These are phyloP conservation scores for Blastobotrys indianensis DNA, from an alignment of 1,139 yeast species.

Conservation along the genomic window DNA sequence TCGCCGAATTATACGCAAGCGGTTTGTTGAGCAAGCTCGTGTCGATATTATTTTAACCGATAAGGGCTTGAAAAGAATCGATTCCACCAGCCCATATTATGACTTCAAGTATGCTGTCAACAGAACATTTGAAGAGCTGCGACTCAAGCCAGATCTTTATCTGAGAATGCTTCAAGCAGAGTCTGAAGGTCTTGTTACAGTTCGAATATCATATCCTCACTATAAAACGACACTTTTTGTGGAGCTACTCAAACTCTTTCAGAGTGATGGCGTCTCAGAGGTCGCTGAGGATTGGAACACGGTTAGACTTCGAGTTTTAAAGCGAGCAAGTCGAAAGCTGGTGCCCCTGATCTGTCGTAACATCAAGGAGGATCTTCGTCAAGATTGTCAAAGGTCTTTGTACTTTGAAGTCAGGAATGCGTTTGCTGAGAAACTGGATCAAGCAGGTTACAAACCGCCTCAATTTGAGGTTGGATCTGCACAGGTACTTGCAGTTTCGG, in stretches of 20 bases:
- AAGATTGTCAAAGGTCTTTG: constrained; percentile 68
- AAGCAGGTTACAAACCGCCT: constrained; percentile 85
- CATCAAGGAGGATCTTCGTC: constrained; percentile 76
- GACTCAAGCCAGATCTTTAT: constrained; percentile 69
- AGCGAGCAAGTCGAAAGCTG: constrained; percentile 60
- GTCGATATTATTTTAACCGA: constrained; percentile 77
- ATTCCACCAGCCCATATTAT: constrained; percentile 72
- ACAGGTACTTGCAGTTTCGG: constrained; percentile 77
- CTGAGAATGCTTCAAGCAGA: constrained; percentile 93
- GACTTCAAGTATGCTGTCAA: constrained; percentile 89
- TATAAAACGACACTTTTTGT: constrained; percentile 43
- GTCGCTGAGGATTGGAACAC: constrained; percentile 77
- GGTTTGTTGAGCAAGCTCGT: constrained; percentile 61
- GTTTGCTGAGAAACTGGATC: constrained; percentile 70
- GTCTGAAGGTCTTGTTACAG: constrained; percentile 47
- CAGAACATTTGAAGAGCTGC: constrained; percentile 68
- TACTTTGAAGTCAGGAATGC: constrained; percentile 64
- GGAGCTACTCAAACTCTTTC: constrained; percentile 51
- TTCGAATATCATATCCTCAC: constrained; percentile 39
- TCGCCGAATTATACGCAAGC: constrained; percentile 66
- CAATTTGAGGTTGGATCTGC: constrained; percentile 73
- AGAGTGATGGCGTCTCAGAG: constrained; percentile 81
- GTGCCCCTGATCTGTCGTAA: constrained; percentile 64
- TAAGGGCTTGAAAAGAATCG: constrained; percentile 79
- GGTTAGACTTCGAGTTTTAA: constrained; percentile 62